Conservation (phyloP, 2,329 filamentous ascomycete species). For the Leptographium lundbergii region DNA sequence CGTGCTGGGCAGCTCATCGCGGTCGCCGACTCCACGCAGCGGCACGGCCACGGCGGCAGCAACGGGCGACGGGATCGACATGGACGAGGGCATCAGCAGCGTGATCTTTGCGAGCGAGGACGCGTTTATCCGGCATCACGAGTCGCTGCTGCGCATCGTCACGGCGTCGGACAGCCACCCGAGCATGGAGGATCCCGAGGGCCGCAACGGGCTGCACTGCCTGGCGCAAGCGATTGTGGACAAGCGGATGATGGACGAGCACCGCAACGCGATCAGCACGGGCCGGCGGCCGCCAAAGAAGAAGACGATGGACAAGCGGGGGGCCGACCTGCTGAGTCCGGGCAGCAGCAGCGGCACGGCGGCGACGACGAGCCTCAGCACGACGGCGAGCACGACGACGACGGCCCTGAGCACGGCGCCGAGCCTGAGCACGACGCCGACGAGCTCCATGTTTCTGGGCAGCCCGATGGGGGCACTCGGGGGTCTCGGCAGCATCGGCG, state of each 20-base stretch:
- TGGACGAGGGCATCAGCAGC: neutral
- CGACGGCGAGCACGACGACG: neutral
- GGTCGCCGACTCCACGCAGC: neutral
- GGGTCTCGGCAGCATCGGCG: neutral
- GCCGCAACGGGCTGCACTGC: slow-evolving; percentile 45
- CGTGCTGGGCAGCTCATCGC: neutral
- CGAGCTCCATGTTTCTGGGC: slow-evolving; percentile 5
- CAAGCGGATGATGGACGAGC: slow-evolving; percentile 22
- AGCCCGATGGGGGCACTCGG: slow-evolving; percentile 1
- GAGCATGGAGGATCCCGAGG: slow-evolving; percentile 27
- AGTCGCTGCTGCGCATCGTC: slow-evolving; percentile 25
- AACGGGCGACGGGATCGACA: neutral
- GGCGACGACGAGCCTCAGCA: neutral
- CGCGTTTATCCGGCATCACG: slow-evolving; percentile 19
- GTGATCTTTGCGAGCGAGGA: slow-evolving; percentile 11
- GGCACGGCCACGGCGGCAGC: slow-evolving; percentile 3
- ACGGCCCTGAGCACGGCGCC: neutral
- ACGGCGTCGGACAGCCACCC: slow-evolving; percentile 20
- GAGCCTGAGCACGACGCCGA: neutral
- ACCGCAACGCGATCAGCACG: slow-evolving; percentile 17
- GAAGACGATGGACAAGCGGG: slow-evolving; percentile 22
- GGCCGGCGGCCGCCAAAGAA: slow-evolving; percentile 19
- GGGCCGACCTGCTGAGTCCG: neutral
- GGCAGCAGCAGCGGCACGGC: neutral
- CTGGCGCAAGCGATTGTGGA: slow-evolving; percentile 41